phyloP scores from a whole-genome alignment of 2,329 filamentous ascomycete genomes.

The Fonsecaea nubica region DNA sequence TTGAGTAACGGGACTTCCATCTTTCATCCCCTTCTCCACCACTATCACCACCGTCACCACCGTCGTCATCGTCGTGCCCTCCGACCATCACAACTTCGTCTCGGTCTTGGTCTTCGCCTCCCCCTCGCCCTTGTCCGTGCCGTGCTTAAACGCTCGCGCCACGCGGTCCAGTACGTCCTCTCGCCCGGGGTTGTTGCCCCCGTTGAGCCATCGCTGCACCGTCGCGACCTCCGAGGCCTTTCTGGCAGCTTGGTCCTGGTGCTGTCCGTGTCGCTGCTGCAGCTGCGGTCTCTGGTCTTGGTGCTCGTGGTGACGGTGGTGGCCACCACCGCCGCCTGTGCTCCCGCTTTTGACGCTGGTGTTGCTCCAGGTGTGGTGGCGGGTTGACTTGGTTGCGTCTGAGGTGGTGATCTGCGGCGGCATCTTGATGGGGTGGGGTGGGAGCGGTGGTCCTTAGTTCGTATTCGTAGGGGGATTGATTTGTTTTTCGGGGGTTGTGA shows the following conservation, averaged over 20 bases:
- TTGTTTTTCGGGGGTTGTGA: background rate
- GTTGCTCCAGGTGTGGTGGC: slow-evolving; percentile 21
- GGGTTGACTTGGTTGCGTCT: background rate
- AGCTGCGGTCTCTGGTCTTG: background rate
- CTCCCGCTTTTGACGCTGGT: slow-evolving; percentile 26
- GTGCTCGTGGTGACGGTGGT: background rate
- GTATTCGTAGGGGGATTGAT: too few relatives aligned
- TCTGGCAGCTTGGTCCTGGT: background rate
- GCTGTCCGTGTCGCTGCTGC: background rate
- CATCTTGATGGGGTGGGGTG: background rate
- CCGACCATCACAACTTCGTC: background rate
- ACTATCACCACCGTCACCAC: background rate
- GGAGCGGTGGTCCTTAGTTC: too few relatives aligned
- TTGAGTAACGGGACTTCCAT: too few relatives aligned
- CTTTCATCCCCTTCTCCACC: too few relatives aligned
- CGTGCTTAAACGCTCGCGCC: background rate
- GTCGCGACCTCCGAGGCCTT: background rate
- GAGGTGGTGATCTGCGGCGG: background rate
- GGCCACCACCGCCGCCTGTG: slow-evolving; percentile 7
- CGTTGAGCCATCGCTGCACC: background rate
- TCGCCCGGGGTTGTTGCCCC: background rate
- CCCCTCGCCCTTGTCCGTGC: background rate
- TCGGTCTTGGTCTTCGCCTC: background rate
- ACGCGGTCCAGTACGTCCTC: slow-evolving; percentile 4
- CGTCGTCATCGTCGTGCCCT: background rate